Conservation (phyloP, 1,284 basidiomycete genomes). For the Schizophyllum commune region DNA sequence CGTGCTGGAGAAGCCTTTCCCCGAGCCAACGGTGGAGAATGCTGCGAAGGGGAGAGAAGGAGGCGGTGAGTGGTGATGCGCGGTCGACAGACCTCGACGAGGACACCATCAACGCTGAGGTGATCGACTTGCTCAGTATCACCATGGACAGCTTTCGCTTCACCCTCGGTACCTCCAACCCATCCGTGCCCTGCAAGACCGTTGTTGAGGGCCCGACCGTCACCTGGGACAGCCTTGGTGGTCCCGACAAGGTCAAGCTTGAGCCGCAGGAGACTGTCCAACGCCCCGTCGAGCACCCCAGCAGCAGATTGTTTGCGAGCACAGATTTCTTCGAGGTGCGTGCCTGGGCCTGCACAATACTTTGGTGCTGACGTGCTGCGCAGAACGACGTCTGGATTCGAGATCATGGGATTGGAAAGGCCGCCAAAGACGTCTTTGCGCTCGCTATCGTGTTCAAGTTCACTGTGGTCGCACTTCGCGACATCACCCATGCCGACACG, state of each 20-base stretch:
- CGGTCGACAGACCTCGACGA: constrained; percentile 90
- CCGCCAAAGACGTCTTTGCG: constrained; percentile 78
- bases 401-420: constrained; percentile 79
- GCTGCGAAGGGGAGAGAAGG: background rate
- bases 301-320: constrained; percentile 73
- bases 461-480: constrained; percentile 80
- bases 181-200: constrained; percentile 94
- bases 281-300: constrained; percentile 98
- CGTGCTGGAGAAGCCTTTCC: background rate
- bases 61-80: constrained; percentile 2
- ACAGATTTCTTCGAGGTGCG: constrained; percentile 74
- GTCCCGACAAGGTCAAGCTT: constrained; percentile 98
- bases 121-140: constrained; percentile 91
- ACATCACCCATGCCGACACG: constrained; percentile 64
- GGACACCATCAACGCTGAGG: constrained; percentile 95
- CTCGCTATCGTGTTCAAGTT: constrained; percentile 89
- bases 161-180: constrained; percentile 90
- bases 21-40: too few relatives aligned
- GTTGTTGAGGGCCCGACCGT: constrained; percentile 85
- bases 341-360: constrained; percentile 23
- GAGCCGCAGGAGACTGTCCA: constrained; percentile 99
- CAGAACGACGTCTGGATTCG: constrained; percentile 33
- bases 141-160: constrained; percentile 99
- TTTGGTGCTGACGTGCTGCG: background rate
- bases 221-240: constrained; percentile 99